Base-by-base conservation (phyloP, 2,329 filamentous ascomycete species). In the Volutella citrinella region DNA sequence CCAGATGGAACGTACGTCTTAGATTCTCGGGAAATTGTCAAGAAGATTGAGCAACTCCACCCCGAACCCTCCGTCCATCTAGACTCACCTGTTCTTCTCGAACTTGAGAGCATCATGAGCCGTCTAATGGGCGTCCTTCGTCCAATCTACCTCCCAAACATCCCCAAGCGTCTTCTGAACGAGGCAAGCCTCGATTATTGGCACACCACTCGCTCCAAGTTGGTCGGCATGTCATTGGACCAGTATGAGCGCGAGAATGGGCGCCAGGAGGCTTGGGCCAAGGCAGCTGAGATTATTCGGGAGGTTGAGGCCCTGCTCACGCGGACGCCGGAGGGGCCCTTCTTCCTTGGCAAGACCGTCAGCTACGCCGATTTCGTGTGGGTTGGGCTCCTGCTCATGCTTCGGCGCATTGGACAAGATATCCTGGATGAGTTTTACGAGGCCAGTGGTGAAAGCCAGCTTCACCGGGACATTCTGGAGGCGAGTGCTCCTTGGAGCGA, bases 11-110 rank as follows among this genome's bases (percentile, higher is more conserved):
- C 55, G 2, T 80, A 75, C 49, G 46, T 82, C 8, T 84, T 80
- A 74, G 81, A 87, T 52, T 83, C 78, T 3, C 64, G 61, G 42
- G 60, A 61, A 26, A 87, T 88, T 43, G 78, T 74, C 11, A 45
- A 60, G 11, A 65, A 65, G 13, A 65, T 88, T 20, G 82, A 87
- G 50, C 60, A 68, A 33, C 59, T 62, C 1, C 65, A 84, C 43
- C 82, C 82, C 0, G 57, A 65, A 15, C 81, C 80, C 0, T 64
- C 74, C 0, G 54, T 84, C 3, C 70, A 74, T 42, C 62, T 85
- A 4, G 71, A 82, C 46, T 70, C 74, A 0, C 69, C 72, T 0
- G 58, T 69, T 23, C 61, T 72, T 2, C 26, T 56, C 23, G 66
- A 64, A 40, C 52, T 82, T 3, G 57, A 68, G 17, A 57, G 59